A percentile compares a stretch with the other conserved stretches of the same genome.
These are phyloP conservation scores for Aspergillus funiculosus DNA, from an alignment of 495 filamentous ascomycete species.

Conservation along the genomic window DNA sequence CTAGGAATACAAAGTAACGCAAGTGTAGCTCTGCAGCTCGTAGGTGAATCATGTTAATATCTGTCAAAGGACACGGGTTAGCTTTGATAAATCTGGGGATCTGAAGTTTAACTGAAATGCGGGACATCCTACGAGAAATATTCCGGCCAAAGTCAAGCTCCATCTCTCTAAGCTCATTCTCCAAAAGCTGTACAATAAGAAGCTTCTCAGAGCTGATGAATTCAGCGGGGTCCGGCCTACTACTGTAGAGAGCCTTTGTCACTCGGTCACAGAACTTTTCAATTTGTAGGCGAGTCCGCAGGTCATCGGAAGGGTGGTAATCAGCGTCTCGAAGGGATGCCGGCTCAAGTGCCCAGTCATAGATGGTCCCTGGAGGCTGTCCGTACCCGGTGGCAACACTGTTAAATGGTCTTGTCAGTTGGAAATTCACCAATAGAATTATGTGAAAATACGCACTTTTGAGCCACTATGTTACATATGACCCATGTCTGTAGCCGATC, in stretches of 20 bases:
- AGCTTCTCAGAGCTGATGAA: conserved; percentile 68
- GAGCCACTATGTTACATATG: conserved; percentile 85
- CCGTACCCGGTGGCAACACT: conserved; percentile 87
- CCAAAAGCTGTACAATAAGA: conserved; percentile 54
- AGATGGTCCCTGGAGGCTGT: conserved; percentile 77
- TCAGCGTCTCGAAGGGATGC: conserved; percentile 57
- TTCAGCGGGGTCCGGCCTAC: conserved; percentile 66
- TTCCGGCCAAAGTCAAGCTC: conserved; percentile 43
- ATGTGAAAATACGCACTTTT: conserved; percentile 47
- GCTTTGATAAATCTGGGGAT: conserved; percentile 57
- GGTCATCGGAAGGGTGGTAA: conserved; percentile 60
- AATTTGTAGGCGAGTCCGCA: conserved; percentile 68
- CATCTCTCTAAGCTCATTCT: conserved; percentile 48
- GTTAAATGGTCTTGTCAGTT: conserved; percentile 9
- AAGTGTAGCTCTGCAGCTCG: conserved; percentile 43
- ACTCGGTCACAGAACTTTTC: conserved; percentile 83
- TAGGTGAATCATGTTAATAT: conserved; percentile 51
- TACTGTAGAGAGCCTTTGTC: conserved; percentile 79
- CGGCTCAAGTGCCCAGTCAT: conserved; percentile 76
- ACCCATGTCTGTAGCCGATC: conserved; percentile 88
- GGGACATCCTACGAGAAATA: conserved; percentile 46
- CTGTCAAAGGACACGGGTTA: conserved; percentile 51
- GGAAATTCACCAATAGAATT: neutral
- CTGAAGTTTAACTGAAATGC: conserved; percentile 47
- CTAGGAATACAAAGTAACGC: conserved; percentile 43